These are phyloP conservation scores for Chlamydomonas applanata DNA, from an alignment of 139 green algal species.

Conservation along the genomic window DNA sequence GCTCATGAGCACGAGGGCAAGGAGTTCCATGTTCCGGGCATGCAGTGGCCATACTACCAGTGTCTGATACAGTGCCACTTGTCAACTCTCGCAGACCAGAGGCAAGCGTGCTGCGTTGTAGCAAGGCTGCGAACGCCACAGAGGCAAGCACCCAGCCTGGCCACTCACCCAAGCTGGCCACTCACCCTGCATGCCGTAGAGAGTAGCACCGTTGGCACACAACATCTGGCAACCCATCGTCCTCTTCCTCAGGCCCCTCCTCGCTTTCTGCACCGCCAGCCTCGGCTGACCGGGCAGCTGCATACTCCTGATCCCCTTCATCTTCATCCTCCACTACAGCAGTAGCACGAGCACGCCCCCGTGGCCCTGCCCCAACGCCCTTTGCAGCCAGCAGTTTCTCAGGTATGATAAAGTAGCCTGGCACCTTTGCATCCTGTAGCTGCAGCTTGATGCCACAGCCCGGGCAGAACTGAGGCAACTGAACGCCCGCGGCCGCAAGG, in stretches of 20 bases:
- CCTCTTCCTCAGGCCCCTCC: conserved; percentile 12
- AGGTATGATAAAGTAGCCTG: conserved; percentile 75
- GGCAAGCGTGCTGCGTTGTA: no score
- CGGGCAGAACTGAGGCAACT: conserved; percentile 63
- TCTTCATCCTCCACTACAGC: no score
- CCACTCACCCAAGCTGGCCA: no score
- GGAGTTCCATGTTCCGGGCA: no score
- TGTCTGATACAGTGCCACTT: no score
- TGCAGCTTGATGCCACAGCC: conserved; percentile 82
- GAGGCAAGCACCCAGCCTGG: no score
- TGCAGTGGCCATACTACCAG: no score
- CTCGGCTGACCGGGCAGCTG: neutral
- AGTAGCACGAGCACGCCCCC: no score
- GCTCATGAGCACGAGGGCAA: no score
- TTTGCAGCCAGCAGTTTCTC: conserved; percentile 43
- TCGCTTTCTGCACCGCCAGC: neutral
- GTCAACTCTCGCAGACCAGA: no score
- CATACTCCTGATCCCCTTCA: conserved; percentile 8
- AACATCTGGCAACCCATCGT: conserved; percentile 44
- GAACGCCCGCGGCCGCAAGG: neutral
- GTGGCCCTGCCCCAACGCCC: neutral
- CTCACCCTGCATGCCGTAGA: conserved; percentile 78
- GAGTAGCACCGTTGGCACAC: conserved; percentile 90
- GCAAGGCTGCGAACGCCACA: no score
- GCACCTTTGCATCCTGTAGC: conserved; percentile 44